Base-by-base conservation (phyloP, 208 protist genomes). In the Endotrypanum monterogeii region DNA sequence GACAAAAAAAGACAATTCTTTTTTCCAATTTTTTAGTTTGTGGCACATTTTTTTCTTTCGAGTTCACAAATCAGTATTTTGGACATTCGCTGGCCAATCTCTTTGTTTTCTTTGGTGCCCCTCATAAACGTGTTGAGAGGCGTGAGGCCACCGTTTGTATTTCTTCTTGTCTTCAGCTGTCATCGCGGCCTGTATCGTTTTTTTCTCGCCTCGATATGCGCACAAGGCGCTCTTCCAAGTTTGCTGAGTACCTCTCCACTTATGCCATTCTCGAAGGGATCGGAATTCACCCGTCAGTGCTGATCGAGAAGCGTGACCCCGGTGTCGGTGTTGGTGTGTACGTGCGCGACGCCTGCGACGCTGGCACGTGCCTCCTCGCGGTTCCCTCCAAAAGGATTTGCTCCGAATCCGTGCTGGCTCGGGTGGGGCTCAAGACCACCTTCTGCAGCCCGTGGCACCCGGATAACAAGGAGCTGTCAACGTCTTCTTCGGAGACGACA, bases 211-310 rank as follows among this genome's bases (percentile, higher is more conserved):
- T 23, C 56, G 35, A 30, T 11, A 83, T 87, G 76, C 73, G 81
- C 65, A 82, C 77, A 28, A 50, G 82, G 23, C 79, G 92, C 0
- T 88, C 85, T 3, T 85, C 88, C 35, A 95, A 94, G 71, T 85
- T 97, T 48, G 89, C 93, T 0, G 90, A 97, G 78, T 97, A 94
- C 73, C 73, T 90, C 16, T 87, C 93, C 67, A 97, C 93, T 12
- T 95, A 92, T 77, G 91, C 93, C 30, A 91, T 97, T 72, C 57
- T 95, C 35, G 80, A 94, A 65, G 72, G 74, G 48, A 89, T 97
- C 56, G 91, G 89, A 20, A 60, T 97, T 8, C 93, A 97, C 79
- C 75, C 86, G n/a, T 93, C 90, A 14, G 74, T 84, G 11, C 72
- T 97, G 25, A 87, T 97, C 57, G 93, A 97, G 75, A 88, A 89